Evolutionary conservation across 2,329 filamentous ascomycete genomes (phyloP).

Genomic region (Colletotrichum australisinense): DNA sequence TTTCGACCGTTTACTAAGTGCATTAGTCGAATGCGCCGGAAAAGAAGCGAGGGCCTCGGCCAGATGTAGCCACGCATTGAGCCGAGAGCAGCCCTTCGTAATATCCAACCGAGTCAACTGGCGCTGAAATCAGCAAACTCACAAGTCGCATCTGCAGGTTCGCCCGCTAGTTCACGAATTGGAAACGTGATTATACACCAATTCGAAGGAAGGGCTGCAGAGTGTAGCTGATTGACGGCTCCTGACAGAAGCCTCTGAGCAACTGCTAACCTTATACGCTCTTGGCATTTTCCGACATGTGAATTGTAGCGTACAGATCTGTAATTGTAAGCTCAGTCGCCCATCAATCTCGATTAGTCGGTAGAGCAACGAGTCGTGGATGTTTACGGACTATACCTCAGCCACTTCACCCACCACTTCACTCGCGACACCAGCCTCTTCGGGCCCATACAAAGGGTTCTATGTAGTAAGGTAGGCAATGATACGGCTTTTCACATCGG

Average conservation of each 20-base stretch:
- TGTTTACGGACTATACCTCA: not conserved
- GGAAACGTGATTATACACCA: not conserved
- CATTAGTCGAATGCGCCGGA: not conserved
- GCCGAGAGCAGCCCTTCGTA: not conserved
- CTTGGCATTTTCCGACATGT: not conserved
- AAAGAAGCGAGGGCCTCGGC: not conserved
- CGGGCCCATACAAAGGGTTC: not conserved
- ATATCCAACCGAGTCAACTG: not conserved
- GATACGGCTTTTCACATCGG: not conserved
- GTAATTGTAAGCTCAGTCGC: not conserved
- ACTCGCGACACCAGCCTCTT: not conserved
- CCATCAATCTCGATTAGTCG: not conserved
- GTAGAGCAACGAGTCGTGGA: not conserved
- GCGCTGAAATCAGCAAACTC: not conserved
- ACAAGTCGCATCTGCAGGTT: not conserved
- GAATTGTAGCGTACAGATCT: not conserved
- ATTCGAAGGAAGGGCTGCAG: not conserved
- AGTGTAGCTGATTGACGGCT: not conserved
- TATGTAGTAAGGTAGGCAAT: not conserved
- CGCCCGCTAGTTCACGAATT: not conserved
- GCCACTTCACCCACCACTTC: not conserved
- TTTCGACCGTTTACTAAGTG: not conserved
- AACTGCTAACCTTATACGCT: not conserved
- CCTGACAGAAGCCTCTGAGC: not conserved
- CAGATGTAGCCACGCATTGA: not conserved